A percentile compares a stretch with the other conserved stretches of the same genome.
These are phyloP conservation scores for Fusarium siculi DNA, from an alignment of 2,329 filamentous ascomycete species.

Conservation along the genomic window DNA sequence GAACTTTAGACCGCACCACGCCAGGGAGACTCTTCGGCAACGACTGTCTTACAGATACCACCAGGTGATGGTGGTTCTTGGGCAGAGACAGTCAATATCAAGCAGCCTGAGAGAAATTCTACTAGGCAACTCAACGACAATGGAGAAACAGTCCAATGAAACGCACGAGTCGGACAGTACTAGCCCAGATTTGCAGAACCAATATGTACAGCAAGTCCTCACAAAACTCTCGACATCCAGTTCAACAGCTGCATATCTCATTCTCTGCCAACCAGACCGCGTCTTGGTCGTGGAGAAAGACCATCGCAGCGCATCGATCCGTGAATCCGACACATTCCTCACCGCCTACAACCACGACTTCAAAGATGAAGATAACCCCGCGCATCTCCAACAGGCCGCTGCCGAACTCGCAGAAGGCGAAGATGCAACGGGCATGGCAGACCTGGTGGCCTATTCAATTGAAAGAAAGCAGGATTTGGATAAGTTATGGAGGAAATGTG, in stretches of 20 bases:
- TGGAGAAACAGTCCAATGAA: accelerated
- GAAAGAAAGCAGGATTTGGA: conserved; percentile 39
- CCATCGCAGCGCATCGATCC: conserved; percentile 31
- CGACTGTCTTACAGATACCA: conserved; percentile 42
- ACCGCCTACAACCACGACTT: conserved; percentile 46
- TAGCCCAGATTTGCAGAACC: not conserved
- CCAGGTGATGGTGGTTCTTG: conserved; percentile 44
- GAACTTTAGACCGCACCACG: conserved; percentile 56
- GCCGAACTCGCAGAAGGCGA: conserved; percentile 4
- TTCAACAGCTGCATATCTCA: conserved; percentile 47
- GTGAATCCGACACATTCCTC: conserved; percentile 37
- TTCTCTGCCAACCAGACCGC: conserved; percentile 42
- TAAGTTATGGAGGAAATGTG: conserved; percentile 26
- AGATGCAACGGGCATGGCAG: conserved; percentile 37
- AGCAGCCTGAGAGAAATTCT: conserved; percentile 42
- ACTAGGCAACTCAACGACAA: not conserved
- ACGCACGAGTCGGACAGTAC: not conserved
- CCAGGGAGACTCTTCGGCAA: conserved; percentile 22
- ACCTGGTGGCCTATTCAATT: conserved; percentile 37
- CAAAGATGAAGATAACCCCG: conserved; percentile 37
- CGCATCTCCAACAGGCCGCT: conserved; percentile 10
- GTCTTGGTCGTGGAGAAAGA: conserved; percentile 46
- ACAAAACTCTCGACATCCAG: conserved; percentile 14
- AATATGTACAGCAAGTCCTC: conserved; percentile 27
- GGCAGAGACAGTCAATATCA: conserved; percentile 38